Evolutionary conservation across 2,329 filamentous ascomycete genomes (phyloP).

Genomic region (Penicillium sp.): DNA sequence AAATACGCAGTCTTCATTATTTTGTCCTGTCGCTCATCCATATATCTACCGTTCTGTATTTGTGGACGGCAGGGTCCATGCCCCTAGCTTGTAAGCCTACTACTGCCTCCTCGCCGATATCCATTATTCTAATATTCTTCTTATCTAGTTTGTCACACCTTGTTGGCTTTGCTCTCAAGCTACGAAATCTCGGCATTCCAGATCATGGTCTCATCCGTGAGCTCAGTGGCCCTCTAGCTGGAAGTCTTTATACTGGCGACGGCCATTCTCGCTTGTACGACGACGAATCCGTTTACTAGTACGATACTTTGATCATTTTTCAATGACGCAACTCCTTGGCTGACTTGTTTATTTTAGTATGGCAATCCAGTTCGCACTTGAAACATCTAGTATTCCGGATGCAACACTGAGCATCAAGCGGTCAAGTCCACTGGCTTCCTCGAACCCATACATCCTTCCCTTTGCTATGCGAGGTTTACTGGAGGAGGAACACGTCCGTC

Average conservation of each 20-base stretch:
- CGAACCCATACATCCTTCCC: conserved; percentile 88
- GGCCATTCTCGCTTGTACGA: conserved; percentile 94
- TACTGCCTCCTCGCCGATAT: neutral
- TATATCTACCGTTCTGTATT: conserved; percentile 97
- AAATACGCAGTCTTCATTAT: conserved; percentile 71
- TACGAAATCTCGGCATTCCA: conserved; percentile 88
- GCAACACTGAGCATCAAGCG: conserved; percentile 57
- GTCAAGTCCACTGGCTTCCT: conserved; percentile 45
- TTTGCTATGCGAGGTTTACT: conserved; percentile 95
- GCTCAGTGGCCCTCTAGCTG: conserved; percentile 83
- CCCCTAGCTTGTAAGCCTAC: conserved; percentile 75
- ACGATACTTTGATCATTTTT: neutral
- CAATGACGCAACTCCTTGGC: neutral
- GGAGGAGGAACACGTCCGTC: conserved; percentile 88
- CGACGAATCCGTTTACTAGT: conserved; percentile 79
- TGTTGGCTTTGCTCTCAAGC: conserved; percentile 88
- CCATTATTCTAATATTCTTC: conserved; percentile 1
- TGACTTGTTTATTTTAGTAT: conserved; percentile 47
- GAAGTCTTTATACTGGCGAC: conserved; percentile 87
- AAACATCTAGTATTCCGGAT: conserved; percentile 64
- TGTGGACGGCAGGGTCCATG: conserved; percentile 88
- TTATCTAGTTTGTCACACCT: conserved; percentile 75
- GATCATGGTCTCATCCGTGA: conserved; percentile 94
- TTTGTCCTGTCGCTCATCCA: conserved; percentile 82
- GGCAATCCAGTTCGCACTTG: conserved; percentile 72